Percentiles rank a stretch among this genome's conserved stretches.
Conservation (phyloP, 768 basidiomycete species). For the button mushroom (Agaricus bisporus) region DNA sequence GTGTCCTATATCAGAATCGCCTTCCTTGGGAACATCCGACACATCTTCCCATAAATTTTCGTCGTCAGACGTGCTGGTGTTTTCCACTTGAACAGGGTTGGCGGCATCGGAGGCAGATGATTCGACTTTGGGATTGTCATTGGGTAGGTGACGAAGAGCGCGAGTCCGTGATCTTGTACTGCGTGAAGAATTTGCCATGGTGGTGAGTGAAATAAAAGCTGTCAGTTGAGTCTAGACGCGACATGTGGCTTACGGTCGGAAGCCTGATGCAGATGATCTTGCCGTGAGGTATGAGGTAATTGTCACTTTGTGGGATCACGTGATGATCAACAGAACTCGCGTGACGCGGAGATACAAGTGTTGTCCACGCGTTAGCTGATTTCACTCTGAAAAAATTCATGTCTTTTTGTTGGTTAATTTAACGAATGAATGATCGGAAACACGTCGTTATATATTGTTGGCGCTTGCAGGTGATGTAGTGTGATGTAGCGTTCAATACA, state of each 20-base stretch:
- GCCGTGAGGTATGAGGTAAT: background rate
- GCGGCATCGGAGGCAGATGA: constrained; percentile 11
- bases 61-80: constrained; percentile 1
- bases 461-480: no score
- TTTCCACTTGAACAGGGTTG: constrained; percentile 28
- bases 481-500: no score
- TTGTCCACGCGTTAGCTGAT: no score
- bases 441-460: no score
- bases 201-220: background rate
- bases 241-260: constrained; percentile 3
- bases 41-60: constrained; percentile 7
- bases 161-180: constrained; percentile 12
- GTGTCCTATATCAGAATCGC: background rate
- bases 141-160: background rate
- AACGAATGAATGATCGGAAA: no score
- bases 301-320: no score
- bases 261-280: background rate
- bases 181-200: constrained; percentile 2
- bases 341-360: no score
- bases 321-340: no score
- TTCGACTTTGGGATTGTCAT: background rate
- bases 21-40: background rate
- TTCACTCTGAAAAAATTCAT: no score
- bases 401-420: no score
- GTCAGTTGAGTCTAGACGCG: background rate